Evolutionary conservation across 2,329 filamentous ascomycete species (phyloP), one percentile per base, ranked within the genome.

Genomic region (Trichoderma sp.): DNA sequence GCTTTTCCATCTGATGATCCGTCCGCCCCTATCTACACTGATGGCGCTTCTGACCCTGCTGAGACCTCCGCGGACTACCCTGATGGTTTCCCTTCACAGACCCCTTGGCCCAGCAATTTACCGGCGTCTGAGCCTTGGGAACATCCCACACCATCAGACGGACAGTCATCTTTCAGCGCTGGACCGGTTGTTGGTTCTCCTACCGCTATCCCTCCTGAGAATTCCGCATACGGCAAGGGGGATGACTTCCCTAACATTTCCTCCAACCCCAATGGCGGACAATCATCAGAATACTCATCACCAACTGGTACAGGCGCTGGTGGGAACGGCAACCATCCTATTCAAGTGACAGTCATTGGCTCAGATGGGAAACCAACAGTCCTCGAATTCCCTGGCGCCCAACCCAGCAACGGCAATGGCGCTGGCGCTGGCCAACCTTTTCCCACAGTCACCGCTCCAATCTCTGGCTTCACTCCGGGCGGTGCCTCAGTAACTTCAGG

Each of bases 351-450:
- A 24, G 74, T 78, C 59, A 76, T 71, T 21, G 79, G 78, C 11
- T 64, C 75, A 2, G 79, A 80, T 74, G 82, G 82, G 12, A 76
- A 80, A 16, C 80, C 79, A 14, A 83, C 82, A 21, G 75, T 82
- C 11, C n/a, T 82, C 29, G 77, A 75, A 31, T 71, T 68, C 21
- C 69, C 75, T 38, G 45, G 75, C 35, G 41, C 53, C 14, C 27
- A 66, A 31, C 38, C 74, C 56, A 75, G 71, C 38, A 77, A 69
- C 24, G 76, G 33, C 9, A 62, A 73, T n/a, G 71, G 31, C 18
- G 59, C 65, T 24, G 60, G 56, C 14, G 50, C 59, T 71, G 68
- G 45, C 8, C 76, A 78, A 68, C 67, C 67, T n/a, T 21, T 63
- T 27, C 69, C 75, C 14, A 75, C 65, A 65, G 24, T 60, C 29